Evolutionary conservation across 495 filamentous ascomycete genomes (phyloP), one percentile per base, ranked within the genome.

Genomic region (Glarea lozoyensis): DNA sequence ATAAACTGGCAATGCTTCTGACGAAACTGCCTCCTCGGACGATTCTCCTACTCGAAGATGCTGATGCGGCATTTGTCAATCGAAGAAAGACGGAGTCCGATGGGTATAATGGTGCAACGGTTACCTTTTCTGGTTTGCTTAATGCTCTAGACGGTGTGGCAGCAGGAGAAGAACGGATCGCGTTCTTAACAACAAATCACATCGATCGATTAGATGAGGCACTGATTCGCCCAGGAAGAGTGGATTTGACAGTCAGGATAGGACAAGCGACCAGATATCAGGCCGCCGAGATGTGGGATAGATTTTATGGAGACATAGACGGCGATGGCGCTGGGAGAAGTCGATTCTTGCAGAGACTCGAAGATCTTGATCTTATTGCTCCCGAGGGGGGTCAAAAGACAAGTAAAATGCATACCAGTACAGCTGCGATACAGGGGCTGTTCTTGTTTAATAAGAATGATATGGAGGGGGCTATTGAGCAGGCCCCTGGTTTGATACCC

Each of bases 101-200:
- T 55, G 92, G 92, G 7, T 98, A 95, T 54, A 71, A 74, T 18
- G 88, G 92, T 23, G 81, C 81, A 4, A 95, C 88, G 18, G 92
- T 98, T 34, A 98, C 92, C 0, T 96, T 95, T 58, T 96, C 92
- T 0, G 92, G 92, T 0, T 59, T 98, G 38, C 62, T 98, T 45
- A 98, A 98, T 62, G 88, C 93, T 1, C 65, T 98, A 11, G 92
- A 98, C 50, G 92, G 92, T 0, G 81, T 96, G 6, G 88, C 89
- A n/a, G 93, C 89, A 45, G 86, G 87, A 2, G 92, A 98, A 54
- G 88, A 97, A 61, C 73, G 92, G 12, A 81, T 98, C 40, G 76
- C 93, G 12, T 92, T 98, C 59, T 73, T 98, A 38, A 98, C 92
- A 4, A 98, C 92, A 16, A 98, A 98, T 50, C 86, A 96, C 48